These are phyloP conservation scores for Platanthera zijinensis DNA, from an alignment of 106 monocot species.

Conservation along the genomic window DNA sequence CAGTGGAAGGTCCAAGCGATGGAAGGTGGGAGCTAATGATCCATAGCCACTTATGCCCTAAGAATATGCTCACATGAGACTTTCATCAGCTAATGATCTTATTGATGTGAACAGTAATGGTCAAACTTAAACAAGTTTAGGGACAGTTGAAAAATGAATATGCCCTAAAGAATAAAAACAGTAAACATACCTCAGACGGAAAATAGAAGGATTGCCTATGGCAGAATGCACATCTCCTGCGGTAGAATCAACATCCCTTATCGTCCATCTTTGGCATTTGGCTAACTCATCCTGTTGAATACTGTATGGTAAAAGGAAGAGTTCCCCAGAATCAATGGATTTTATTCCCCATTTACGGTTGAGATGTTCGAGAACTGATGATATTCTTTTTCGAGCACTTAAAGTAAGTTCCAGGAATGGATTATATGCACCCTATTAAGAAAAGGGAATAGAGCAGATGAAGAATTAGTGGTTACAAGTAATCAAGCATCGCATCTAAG, in stretches of 20 bases:
- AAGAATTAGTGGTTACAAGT: neutral
- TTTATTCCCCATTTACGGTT: slow-evolving; percentile 88
- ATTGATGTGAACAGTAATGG: no score
- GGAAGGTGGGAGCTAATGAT: no score
- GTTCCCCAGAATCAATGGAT: slow-evolving; percentile 56
- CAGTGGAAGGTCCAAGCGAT: no score
- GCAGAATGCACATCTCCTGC: slow-evolving; percentile 63
- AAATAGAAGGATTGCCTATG: slow-evolving; percentile 67
- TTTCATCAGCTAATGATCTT: no score
- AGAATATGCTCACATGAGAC: no score
- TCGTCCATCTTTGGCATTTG: slow-evolving; percentile 60
- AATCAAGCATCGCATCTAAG: neutral
- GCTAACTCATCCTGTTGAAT: slow-evolving; percentile 33
- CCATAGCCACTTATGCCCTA: no score
- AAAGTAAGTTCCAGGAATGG: slow-evolving; percentile 90
- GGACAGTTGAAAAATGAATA: no score
- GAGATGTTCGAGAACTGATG: slow-evolving; percentile 85
- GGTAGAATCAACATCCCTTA: slow-evolving; percentile 42
- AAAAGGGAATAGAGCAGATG: neutral
- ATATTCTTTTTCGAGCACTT: slow-evolving; percentile 81
- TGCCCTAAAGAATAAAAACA: neutral
- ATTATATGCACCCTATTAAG: slow-evolving; percentile 69
- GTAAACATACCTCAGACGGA: slow-evolving; percentile 66
- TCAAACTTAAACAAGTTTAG: no score
- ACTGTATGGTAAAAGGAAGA: slow-evolving; percentile 68